Conservation (phyloP, 2,329 filamentous ascomycete species). For the Colletotrichum costaricense region DNA sequence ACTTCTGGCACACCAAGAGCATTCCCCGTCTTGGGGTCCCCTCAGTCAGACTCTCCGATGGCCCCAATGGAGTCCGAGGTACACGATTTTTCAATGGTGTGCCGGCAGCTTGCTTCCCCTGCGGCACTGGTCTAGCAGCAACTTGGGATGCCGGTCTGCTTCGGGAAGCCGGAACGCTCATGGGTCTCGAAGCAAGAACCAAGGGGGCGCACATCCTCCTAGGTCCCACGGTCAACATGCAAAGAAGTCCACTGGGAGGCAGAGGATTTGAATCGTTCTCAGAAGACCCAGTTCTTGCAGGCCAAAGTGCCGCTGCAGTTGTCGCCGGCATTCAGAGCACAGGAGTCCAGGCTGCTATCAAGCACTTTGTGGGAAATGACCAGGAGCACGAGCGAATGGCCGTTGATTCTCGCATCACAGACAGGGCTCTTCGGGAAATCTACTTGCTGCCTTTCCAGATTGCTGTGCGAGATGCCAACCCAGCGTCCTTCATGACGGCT, state of each 20-base stretch:
- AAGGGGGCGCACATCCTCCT: slow-evolving; percentile 53
- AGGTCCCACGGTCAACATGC: slow-evolving; percentile 66
- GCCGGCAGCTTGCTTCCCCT: slow-evolving; percentile 67
- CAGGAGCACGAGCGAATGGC: slow-evolving; percentile 49
- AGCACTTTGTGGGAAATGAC: slow-evolving; percentile 34
- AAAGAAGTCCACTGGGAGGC: slow-evolving; percentile 81
- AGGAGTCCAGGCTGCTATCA: slow-evolving; percentile 39
- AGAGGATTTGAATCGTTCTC: slow-evolving; percentile 89
- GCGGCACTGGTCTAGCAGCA: slow-evolving; percentile 41
- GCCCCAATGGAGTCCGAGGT: slow-evolving; percentile 36
- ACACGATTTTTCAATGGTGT: slow-evolving; percentile 50
- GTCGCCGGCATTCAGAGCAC: slow-evolving; percentile 49
- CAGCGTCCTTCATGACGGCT: slow-evolving; percentile 50
- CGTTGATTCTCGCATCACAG: slow-evolving; percentile 47
- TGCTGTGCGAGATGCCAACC: slow-evolving; percentile 46
- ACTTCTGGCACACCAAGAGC: slow-evolving; percentile 36
- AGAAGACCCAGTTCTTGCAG: slow-evolving; percentile 82
- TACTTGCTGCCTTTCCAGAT: slow-evolving; percentile 51
- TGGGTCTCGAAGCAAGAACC: slow-evolving; percentile 7
- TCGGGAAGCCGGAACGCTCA: slow-evolving; percentile 7
- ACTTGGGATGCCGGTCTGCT: slow-evolving; percentile 35
- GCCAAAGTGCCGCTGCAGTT: slow-evolving; percentile 54
- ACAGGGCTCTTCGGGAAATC: slow-evolving; percentile 51
- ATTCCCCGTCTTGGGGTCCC: slow-evolving; percentile 29
- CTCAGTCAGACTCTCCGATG: slow-evolving; percentile 31